Percentiles rank a stretch among this genome's conserved stretches.
These are phyloP conservation scores for Aureobasidium leucospermi DNA, from an alignment of 2,329 filamentous ascomycete species.

Conservation along the genomic window DNA sequence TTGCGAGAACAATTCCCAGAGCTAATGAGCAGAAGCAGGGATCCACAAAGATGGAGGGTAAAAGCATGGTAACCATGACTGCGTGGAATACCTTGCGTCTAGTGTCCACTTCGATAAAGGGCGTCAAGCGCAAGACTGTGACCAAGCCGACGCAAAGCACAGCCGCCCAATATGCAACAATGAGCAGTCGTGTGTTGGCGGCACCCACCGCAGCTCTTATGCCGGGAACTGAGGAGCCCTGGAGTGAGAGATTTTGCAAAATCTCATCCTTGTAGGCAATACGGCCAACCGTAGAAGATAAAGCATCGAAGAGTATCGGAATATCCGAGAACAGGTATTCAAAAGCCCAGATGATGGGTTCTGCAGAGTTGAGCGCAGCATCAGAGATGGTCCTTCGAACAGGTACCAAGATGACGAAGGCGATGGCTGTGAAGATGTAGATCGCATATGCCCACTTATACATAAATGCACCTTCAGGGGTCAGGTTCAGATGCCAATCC, in stretches of 20 bases:
- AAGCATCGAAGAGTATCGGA: constrained; percentile 38
- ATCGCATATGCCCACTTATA: constrained; percentile 79
- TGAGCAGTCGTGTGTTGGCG: constrained; percentile 71
- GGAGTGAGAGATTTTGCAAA: not conserved
- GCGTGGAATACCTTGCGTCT: constrained; percentile 96
- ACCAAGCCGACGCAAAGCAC: constrained; percentile 66
- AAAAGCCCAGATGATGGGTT: constrained; percentile 88
- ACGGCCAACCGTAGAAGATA: constrained; percentile 19
- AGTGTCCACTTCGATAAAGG: constrained; percentile 86
- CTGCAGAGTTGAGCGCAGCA: constrained; percentile 61
- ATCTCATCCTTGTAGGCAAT: constrained; percentile 15
- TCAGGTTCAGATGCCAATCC: constrained; percentile 69
- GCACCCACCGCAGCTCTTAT: constrained; percentile 58
- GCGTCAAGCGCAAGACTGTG: constrained; percentile 70
- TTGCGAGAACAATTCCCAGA: constrained; percentile 67
- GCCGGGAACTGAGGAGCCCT: constrained; percentile 44
- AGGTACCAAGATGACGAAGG: constrained; percentile 59
- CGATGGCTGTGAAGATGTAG: constrained; percentile 65
- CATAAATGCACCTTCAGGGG: constrained; percentile 64
- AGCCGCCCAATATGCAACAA: constrained; percentile 65
- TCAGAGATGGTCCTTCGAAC: constrained; percentile 62
- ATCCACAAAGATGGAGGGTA: constrained; percentile 80
- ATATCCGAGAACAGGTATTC: constrained; percentile 82
- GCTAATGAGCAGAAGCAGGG: constrained; percentile 76
- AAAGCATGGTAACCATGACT: constrained; percentile 94